Base-by-base conservation (phyloP, 1,284 basidiomycete species). In the Cystobasidiaceae sp. region DNA sequence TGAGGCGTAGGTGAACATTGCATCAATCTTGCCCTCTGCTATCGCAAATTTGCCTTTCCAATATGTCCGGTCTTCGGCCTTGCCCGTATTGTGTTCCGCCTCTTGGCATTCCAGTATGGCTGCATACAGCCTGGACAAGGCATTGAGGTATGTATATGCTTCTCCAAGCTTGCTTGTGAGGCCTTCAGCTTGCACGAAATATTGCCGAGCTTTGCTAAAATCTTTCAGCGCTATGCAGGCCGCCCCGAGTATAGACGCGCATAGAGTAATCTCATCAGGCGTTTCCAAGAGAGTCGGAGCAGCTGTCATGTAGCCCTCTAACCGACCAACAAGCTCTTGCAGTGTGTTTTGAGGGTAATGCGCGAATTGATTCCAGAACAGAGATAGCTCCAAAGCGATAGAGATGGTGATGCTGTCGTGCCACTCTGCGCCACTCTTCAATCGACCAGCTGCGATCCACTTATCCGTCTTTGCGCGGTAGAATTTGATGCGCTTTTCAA, bases 221-320 rank as follows among this genome's bases (percentile, higher is more conserved):
- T 69, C 67, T 23, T 46, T 51, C n/a, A 71, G 59, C 0, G 67
- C 51, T n/a, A 65, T 41, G 56, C 71, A 73, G 8, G 69, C 63
- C 17, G 55, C 66, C 27, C 71, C 71, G 49, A 73, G 71, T 30
- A 73, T 63, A 25, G 71, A 60, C 44, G 67, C 67, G 7, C 71
- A 69, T 15, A 68, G 57, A n/a, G 67, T 59, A 30, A 69, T 17
- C 58, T 73, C 72, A 45, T 71, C 70, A 32, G 65, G 19, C 11
- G 70, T 62, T 64, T 73, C 72, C 48, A 73, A 70, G 15, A 71
- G 70, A 2, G 48, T 41, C 19, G 39, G 45, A 4, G 27, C 25
- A 2, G 48, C 48, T 6, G 23, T 21, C 37, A 51, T 4, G 11
- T 41, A 30, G 2, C 25, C 50, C 23, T 60, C 49, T 2, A 67